These are phyloP conservation scores for Sugiyamaella smithiae DNA, from an alignment of 805 yeast species.

Conservation along the genomic window DNA sequence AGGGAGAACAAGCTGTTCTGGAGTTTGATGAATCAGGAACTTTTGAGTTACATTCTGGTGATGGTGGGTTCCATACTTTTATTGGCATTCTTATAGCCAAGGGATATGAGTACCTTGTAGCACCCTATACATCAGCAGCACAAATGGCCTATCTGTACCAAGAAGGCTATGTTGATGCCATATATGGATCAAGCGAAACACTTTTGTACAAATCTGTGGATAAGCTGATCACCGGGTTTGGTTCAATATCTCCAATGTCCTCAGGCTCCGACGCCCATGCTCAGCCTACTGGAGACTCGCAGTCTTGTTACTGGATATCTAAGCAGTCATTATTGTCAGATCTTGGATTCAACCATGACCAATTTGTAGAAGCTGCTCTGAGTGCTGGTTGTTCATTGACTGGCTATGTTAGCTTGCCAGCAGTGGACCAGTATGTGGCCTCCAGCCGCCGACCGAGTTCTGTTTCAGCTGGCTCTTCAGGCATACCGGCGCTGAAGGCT, in stretches of 20 bases:
- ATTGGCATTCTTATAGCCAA: constrained; percentile 54
- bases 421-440: constrained; percentile 33
- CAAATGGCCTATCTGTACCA: constrained; percentile 73
- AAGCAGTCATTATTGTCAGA: constrained; percentile 56
- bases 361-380: constrained; percentile 70
- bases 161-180: constrained; percentile 59
- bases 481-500: constrained; percentile 19
- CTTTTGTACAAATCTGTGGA: constrained; percentile 61
- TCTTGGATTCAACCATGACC: constrained; percentile 56
- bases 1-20: constrained; percentile 31
- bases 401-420: constrained; percentile 53
- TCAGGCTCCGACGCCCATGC: neutral
- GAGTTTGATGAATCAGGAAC: constrained; percentile 30
- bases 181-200: constrained; percentile 82
- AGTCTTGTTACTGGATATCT: constrained; percentile 61
- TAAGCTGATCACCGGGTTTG: constrained; percentile 55
- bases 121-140: constrained; percentile 79
- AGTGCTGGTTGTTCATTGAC: constrained; percentile 78
- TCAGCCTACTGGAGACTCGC: neutral
- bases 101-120: constrained; percentile 63
- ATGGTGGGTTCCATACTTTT: constrained; percentile 41
- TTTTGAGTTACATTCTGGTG: constrained; percentile 14
- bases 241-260: neutral
- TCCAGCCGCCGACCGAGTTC: constrained; percentile 17
- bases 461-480: constrained; percentile 17